Base-by-base conservation (phyloP, 1,284 basidiomycete genomes). In the Puccinia polysora region DNA sequence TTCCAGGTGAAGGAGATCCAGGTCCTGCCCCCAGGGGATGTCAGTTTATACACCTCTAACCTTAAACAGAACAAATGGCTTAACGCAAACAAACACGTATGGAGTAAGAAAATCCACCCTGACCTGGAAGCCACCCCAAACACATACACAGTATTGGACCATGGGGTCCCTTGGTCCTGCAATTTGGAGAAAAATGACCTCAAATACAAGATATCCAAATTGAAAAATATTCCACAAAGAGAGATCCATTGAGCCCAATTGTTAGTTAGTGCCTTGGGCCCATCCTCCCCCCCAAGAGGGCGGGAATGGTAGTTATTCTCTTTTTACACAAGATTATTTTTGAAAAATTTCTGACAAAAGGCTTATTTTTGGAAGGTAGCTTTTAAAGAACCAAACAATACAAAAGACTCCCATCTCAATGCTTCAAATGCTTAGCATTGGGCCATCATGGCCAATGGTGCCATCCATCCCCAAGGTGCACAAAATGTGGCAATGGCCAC, bases 11-110 rank as follows among this genome's bases (percentile, higher is more conserved):
- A 60, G 25, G 58, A n/a, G 2, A 38, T 45, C 10, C 34, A 20
- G 4, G 32, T 60, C 10, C 58, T 43, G 34, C 58, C 56, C 10
- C 38, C 23, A 5, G 32, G 56, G 3, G 56, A 59, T n/a, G 56
- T 59, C 25, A 12, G 12, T 18, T 60, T 60, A n/a, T 60, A 60
- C 23, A 30, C 58, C 10, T 15, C 38, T 8, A 60, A 60, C 28
- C 34, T 32, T 8, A 20, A 45, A 23, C 58, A 60, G n/a, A 60
- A 28, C n/a, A 38, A 60, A 20, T 60, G 36, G 58, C 58, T 60
- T 2, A 60, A 25, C 36, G 38, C 34, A 36, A 59, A 59, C 10
- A 59, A 59, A 40, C 56, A 59, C 28, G 15, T 18, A 59, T 43
- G 58, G 58, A 43, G n/a, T 25, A 60, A 60, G 18, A n/a, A 60